A percentile compares a stretch with the other conserved stretches of the same genome.
These are phyloP conservation scores for Xylariaceae sp. DNA, from an alignment of 2,329 filamentous ascomycete species.

Conservation along the genomic window DNA sequence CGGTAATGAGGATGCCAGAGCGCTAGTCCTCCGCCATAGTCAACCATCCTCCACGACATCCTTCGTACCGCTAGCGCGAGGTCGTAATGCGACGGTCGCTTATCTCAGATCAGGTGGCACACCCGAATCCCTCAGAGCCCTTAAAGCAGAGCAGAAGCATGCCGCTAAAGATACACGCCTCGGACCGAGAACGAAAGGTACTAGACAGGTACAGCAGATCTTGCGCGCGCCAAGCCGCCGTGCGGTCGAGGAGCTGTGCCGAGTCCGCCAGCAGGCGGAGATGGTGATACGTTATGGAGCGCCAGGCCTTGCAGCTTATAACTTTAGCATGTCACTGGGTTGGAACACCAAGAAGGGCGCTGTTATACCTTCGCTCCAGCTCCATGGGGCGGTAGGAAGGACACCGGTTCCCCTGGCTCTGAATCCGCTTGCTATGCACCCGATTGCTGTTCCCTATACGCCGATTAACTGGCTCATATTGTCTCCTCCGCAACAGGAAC, in stretches of 20 bases:
- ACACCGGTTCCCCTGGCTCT: no score
- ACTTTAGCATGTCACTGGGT: slow-evolving; percentile 20
- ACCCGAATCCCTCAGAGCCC: slow-evolving; percentile 10
- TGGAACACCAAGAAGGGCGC: slow-evolving; percentile 16
- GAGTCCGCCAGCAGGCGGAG: slow-evolving; percentile 14
- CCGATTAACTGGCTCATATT: slow-evolving; percentile 20
- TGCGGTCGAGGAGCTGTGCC: slow-evolving; percentile 16
- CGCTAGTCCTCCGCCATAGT: no score
- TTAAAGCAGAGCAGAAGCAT: slow-evolving; percentile 17
- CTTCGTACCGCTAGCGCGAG: slow-evolving; percentile 19
- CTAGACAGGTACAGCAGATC: slow-evolving; percentile 17
- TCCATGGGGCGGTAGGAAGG: no score
- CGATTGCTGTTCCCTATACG: background rate
- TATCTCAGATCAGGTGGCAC: slow-evolving; percentile 13
- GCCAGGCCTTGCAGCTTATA: slow-evolving; percentile 15
- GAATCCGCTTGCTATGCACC: no score
- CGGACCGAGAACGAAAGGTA: slow-evolving; percentile 18
- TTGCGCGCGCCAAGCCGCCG: slow-evolving; percentile 18
- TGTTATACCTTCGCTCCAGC: slow-evolving; percentile 16
- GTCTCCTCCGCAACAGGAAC: background rate
- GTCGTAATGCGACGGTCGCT: slow-evolving; percentile 15
- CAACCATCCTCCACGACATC: no score
- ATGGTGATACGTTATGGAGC: slow-evolving; percentile 15
- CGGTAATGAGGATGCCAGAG: no score
- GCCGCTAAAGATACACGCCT: slow-evolving; percentile 12